Base-by-base conservation (phyloP, 306 rosid species). In the Arachis hypogaea region DNA sequence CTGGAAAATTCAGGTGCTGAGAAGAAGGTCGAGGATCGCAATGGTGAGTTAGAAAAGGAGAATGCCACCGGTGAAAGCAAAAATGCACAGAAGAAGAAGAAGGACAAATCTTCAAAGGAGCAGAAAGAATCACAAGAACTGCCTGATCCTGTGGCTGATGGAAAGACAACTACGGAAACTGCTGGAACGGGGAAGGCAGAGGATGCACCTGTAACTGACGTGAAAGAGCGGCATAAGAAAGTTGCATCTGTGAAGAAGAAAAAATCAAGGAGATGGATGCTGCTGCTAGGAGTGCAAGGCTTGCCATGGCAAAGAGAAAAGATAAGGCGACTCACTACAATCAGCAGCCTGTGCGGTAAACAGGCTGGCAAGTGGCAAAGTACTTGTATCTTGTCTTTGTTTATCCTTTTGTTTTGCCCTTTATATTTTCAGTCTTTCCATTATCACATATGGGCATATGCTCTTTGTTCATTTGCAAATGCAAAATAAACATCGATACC, bases 221-320 rank as follows among this genome's bases (percentile, higher is more conserved):
- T 94, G 50, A 94, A 94, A 75, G 97, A 87, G 89, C 87, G 96
- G 16, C 86, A 92, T 45, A 92, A 88, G 90, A 94, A 88, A 79
- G 78, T 92, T 83, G 92, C 86, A 38, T 77, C 88, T 7, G 9
- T 59, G 38, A 92, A 87, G 89, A 94, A 89, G 88, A 94, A 94
- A 88, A 94, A 94, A 82, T 88, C 92, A 14, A 90, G 82, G 96
- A 92, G 83, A 78, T 92, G 92, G 99, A 90, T 77, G 96, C 95
- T 77, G 98, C 98, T 36, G 86, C 96, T 58, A 89, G 87, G 89
- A 80, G 59, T 6, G 98, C 97, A 59, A 88, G 49, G 81, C 96
- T 92, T 49, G 96, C 93, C 56, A 93, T 96, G 0, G 93, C 96
- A 0, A 94, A 94, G 87, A 94, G 92, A 86, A 94, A 89, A 70